Evolutionary conservation across 1,284 basidiomycete species (phyloP).

Genomic region (Heterobasidion irregulare): DNA sequence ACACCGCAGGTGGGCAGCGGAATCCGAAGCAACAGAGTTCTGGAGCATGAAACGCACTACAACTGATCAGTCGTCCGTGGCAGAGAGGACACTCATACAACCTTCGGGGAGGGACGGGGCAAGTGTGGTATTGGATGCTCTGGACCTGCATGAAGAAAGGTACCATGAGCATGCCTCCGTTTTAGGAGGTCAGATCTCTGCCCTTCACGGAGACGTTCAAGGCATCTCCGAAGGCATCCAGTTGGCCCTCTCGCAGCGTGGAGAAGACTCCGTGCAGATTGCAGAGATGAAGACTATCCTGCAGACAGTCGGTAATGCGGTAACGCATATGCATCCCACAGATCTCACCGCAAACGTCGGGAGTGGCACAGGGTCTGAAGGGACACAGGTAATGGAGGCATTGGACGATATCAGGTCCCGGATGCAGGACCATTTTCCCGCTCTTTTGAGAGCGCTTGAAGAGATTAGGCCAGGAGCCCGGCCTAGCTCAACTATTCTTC

Average conservation of each 20-base stretch:
- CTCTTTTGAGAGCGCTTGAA: not conserved
- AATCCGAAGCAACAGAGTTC: not conserved
- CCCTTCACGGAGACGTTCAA: slow-evolving; percentile 28
- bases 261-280: slow-evolving; percentile 9
- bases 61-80: not conserved
- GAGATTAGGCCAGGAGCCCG: not conserved
- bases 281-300: slow-evolving; percentile 6
- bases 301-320: slow-evolving; percentile 1
- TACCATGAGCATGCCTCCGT: slow-evolving; percentile 27
- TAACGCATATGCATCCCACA: not conserved
- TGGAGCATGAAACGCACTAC: not conserved
- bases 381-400: not conserved
- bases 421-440: not conserved
- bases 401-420: not conserved
- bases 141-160: slow-evolving; percentile 28
- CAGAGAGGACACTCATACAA: not conserved
- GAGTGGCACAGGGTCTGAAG: not conserved
- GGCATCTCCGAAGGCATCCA: slow-evolving; percentile 18
- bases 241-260: slow-evolving; percentile 6
- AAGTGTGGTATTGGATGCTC: slow-evolving; percentile 20
- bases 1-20: not conserved
- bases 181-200: slow-evolving; percentile 24
- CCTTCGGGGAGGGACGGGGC: slow-evolving; percentile 1
- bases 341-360: too few species aligned
- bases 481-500: not conserved